A percentile compares a stretch with the other conserved stretches of the same genome.
phyloP scores from a whole-genome alignment of 345 rosid species.

The Pugionium dolabratum region DNA sequence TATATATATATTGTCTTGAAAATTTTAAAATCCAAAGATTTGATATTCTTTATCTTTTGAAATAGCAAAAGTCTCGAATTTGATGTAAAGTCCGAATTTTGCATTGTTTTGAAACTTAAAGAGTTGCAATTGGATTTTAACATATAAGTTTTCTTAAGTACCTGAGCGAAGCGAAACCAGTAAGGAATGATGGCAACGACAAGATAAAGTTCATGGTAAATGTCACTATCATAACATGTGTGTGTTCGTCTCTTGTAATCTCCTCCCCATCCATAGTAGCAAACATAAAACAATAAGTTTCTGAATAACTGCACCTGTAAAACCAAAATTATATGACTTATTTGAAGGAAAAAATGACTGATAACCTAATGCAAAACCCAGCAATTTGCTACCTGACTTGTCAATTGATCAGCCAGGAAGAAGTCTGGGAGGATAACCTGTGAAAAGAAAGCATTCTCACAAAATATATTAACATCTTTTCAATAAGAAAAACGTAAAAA shows the following conservation, averaged over 20 bases:
- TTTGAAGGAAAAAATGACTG: neutral
- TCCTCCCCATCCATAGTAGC: constrained; percentile 67
- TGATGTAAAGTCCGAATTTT: no score
- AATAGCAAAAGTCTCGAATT: no score
- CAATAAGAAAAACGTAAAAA: neutral
- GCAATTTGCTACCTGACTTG: constrained; percentile 61
- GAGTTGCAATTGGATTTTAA: no score
- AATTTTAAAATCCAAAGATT: no score
- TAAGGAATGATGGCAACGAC: constrained; percentile 62
- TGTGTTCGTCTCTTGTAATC: constrained; percentile 53
- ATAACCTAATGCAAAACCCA: constrained; percentile 4
- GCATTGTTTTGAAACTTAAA: neutral
- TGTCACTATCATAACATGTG: constrained; percentile 48
- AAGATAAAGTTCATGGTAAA: constrained; percentile 51
- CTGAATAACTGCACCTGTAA: constrained; percentile 64
- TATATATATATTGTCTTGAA: no score
- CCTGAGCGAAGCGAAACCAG: constrained; percentile 78
- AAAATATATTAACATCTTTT: neutral
- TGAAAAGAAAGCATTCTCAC: neutral
- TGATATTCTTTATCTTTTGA: no score
- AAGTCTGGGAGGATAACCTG: constrained; percentile 85
- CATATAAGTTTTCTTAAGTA: constrained; percentile 32
- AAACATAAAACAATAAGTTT: constrained; percentile 55
- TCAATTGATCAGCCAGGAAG: constrained; percentile 85
- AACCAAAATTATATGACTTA: constrained; percentile 3